phyloP scores from a whole-genome alignment of 208 protist species.

The Blechomonas ayalai region DNA sequence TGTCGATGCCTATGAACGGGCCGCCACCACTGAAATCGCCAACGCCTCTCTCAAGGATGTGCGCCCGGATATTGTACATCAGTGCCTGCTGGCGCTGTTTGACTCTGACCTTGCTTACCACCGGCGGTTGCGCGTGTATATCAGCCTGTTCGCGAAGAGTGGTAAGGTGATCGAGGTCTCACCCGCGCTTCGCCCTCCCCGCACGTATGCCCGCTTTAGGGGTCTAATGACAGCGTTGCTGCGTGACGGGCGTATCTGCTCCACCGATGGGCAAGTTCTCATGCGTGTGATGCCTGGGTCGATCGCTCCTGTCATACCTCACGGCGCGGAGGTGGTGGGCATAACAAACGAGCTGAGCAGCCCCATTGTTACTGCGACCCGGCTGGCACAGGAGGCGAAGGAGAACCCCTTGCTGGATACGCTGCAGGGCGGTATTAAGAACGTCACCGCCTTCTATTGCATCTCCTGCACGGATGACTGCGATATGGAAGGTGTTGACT shows the following conservation, averaged over 20 bases:
- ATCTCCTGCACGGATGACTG: constrained; percentile 82
- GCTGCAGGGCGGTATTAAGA: constrained; percentile 80
- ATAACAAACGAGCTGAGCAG: constrained; percentile 55
- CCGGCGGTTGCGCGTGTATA: constrained; percentile 74
- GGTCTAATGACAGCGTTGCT: constrained; percentile 78
- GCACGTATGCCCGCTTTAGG: constrained; percentile 81
- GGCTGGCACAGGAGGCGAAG: constrained; percentile 16
- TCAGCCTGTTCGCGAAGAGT: constrained; percentile 57
- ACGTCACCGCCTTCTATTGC: constrained; percentile 67
- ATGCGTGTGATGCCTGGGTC: constrained; percentile 74
- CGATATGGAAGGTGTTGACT: constrained; percentile 68
- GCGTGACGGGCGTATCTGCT: constrained; percentile 62
- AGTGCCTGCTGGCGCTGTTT: constrained; percentile 89
- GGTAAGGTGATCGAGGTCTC: constrained; percentile 83
- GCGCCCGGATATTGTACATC: constrained; percentile 87
- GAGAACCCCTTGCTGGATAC: constrained; percentile 46
- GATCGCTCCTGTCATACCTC: constrained; percentile 75
- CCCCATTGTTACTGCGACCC: constrained; percentile 41
- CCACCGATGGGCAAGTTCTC: constrained; percentile 57
- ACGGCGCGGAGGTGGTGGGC: constrained; percentile 66
- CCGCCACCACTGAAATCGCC: constrained; percentile 64
- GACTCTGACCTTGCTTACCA: constrained; percentile 75
- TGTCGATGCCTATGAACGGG: constrained; percentile 81
- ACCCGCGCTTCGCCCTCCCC: constrained; percentile 76
- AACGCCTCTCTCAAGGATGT: constrained; percentile 71